Evolutionary conservation across 768 basidiomycete species (phyloP).

Genomic region (Amanita brunnescens): DNA sequence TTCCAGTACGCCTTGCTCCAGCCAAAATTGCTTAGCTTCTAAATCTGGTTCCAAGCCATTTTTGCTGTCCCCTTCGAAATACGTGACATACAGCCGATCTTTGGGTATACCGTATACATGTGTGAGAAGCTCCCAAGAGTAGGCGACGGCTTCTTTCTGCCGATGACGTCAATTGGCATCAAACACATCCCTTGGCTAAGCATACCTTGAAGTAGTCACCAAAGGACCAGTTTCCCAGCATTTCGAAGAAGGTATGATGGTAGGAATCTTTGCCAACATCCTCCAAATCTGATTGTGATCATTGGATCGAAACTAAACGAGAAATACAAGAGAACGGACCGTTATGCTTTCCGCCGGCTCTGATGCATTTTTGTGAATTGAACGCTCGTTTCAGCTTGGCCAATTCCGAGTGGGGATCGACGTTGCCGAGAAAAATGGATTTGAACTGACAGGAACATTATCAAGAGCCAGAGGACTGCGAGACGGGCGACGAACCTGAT

Average conservation of each 20-base stretch:
- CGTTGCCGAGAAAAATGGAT: slow-evolving; percentile 94
- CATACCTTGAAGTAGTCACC: slow-evolving; percentile 97
- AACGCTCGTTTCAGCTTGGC: slow-evolving; percentile 87
- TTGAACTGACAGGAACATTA: slow-evolving; percentile 61
- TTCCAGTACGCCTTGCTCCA: slow-evolving; percentile 80
- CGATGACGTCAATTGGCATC: slow-evolving; percentile 6
- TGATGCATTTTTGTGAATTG: slow-evolving; percentile 97
- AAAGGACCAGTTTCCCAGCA: slow-evolving; percentile 99
- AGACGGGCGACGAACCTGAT: slow-evolving; percentile 47
- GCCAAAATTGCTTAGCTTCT: slow-evolving; percentile 84
- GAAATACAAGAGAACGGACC: slow-evolving; percentile 34
- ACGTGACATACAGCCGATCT: slow-evolving; percentile 93
- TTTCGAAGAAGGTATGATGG: slow-evolving; percentile 98
- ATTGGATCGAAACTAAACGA: background rate
- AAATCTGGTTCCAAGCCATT: slow-evolving; percentile 80
- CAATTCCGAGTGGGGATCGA: slow-evolving; percentile 90
- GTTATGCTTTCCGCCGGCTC: slow-evolving; percentile 98
- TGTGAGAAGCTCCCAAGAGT: slow-evolving; percentile 94
- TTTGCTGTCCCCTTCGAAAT: slow-evolving; percentile 91
- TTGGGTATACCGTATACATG: slow-evolving; percentile 79
- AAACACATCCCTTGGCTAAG: slow-evolving; percentile 8
- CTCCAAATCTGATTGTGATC: slow-evolving; percentile 67
- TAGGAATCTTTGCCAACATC: slow-evolving; percentile 99
- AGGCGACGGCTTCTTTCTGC: slow-evolving; percentile 86
- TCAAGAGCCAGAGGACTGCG: slow-evolving; percentile 1